Evolutionary conservation across 108 stramenopile species (phyloP), one percentile per base, ranked within the genome.

Genomic region (Epithemia pelagica): DNA sequence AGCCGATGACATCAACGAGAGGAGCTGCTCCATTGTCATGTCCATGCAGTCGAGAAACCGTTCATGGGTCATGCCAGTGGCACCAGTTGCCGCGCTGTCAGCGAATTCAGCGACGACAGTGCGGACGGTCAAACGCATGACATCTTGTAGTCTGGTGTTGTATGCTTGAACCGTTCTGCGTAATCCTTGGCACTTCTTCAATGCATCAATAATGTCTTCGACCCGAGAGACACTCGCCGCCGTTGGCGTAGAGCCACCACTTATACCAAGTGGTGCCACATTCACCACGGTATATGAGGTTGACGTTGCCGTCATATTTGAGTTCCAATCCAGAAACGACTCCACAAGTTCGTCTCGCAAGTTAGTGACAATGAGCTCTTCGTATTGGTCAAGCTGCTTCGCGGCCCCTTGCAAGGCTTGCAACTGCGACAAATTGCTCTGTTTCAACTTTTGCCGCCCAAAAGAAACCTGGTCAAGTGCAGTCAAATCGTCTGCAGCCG

Each of bases 91-190:
- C 15, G 66, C 76, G 23, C 59, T 27, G 21, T 31, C 63, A 3
- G 89, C 87, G 65, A 86, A 91, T 79, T 95, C 94, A 29, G 80
- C 84, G 52, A 95, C 88, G n/a, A 87, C 89, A 30, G 94, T 89
- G 59, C 85, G 85, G 2, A 95, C 87, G 22, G 94, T 95, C 66
- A 95, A 82, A 52, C 89, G 86, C 21, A 92, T 81, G 23, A 83
- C 77, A 57, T 95, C 87, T 24, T 82, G 75, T 7, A 95, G 64
- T n/a, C 83, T 73, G 19, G 72, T 73, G 27, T 76, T 69, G 71
- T 95, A 91, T 18, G 86, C 59, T 52, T 79, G 65, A 51, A 62
- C 62, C 0, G 74, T 67, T 53, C 70, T 71, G 19, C 32, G 30
- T 56, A 82, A 58, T 15, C 74, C 73, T 7, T 78, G 29, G 46